Percentiles rank a stretch among this genome's conserved stretches.
Conservation (phyloP, 2,329 filamentous ascomycete genomes). For the Fusarium hostae region DNA sequence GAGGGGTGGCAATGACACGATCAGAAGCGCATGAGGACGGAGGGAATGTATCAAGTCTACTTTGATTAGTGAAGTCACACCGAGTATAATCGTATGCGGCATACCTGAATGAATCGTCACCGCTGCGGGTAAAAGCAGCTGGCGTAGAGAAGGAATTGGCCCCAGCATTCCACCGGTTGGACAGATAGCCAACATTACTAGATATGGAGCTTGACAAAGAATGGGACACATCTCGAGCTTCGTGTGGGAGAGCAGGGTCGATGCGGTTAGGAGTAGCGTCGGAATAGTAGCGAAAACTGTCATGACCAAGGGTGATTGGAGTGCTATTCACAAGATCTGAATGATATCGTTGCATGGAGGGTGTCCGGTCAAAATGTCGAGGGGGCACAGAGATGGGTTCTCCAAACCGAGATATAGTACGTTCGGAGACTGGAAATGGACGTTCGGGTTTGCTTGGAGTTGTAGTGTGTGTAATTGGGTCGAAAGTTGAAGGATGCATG, state of each 20-base stretch:
- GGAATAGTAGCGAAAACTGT: slow-evolving; percentile 29
- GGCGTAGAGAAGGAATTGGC: slow-evolving; percentile 64
- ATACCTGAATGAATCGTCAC: slow-evolving; percentile 61
- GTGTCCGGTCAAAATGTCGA: slow-evolving; percentile 41
- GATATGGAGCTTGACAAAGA: slow-evolving; percentile 55
- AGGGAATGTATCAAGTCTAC: slow-evolving; percentile 57
- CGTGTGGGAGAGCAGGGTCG: slow-evolving; percentile 44
- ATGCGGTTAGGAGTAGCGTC: slow-evolving; percentile 44
- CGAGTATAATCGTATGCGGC: slow-evolving; percentile 13
- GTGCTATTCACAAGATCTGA: slow-evolving; percentile 43
- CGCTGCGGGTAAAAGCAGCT: slow-evolving; percentile 52
- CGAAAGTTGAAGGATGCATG: slow-evolving; percentile 63
- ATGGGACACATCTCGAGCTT: slow-evolving; percentile 43
- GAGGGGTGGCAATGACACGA: slow-evolving; percentile 54
- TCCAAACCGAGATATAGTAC: slow-evolving; percentile 39
- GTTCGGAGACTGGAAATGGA: slow-evolving; percentile 44
- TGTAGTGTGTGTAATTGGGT: slow-evolving; percentile 49
- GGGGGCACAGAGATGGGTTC: slow-evolving; percentile 43
- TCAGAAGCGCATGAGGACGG: slow-evolving; percentile 56
- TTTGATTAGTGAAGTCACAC: slow-evolving; percentile 13
- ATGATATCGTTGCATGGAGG: slow-evolving; percentile 42
- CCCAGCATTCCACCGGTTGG: slow-evolving; percentile 66
- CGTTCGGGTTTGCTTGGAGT: slow-evolving; percentile 45
- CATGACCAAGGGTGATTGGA: slow-evolving; percentile 37
- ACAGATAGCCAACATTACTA: slow-evolving; percentile 60